Conservation (phyloP, 2,329 filamentous ascomycete genomes). For the Arthrobotrys pseudoclavata region DNA sequence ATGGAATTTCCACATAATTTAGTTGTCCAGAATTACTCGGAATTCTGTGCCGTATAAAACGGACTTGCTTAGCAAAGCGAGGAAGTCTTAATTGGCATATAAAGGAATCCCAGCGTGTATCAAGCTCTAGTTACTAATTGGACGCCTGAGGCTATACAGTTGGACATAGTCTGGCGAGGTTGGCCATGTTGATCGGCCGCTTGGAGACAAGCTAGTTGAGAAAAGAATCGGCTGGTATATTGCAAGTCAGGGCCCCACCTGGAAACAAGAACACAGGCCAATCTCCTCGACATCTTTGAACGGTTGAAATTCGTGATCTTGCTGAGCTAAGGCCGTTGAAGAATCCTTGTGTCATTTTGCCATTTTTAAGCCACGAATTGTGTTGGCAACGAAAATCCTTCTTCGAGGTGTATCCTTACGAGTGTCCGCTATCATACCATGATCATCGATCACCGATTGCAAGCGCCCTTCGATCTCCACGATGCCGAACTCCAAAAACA, state of each 20-base stretch:
- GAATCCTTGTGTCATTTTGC: constrained; percentile 22
- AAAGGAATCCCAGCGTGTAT: background rate
- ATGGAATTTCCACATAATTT: background rate
- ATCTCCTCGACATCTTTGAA: background rate
- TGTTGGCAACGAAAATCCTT: constrained; percentile 22
- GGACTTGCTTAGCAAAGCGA: background rate
- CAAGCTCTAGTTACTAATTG: background rate
- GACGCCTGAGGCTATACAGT: background rate
- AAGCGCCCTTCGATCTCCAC: background rate
- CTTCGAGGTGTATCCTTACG: background rate
- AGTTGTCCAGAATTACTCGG: background rate
- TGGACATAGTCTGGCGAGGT: background rate
- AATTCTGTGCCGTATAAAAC: background rate
- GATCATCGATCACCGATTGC: background rate
- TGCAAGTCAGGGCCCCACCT: background rate
- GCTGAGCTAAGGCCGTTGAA: background rate
- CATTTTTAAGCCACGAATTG: constrained; percentile 10
- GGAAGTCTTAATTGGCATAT: background rate
- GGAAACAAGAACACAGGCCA: background rate
- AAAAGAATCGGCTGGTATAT: background rate
- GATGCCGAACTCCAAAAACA: background rate
- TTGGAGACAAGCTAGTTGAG: background rate
- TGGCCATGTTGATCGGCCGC: background rate
- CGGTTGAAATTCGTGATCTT: background rate
- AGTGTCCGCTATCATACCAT: background rate